Conservation (phyloP, 1,284 basidiomycete species). For the Taiwanofungus camphoratus region DNA sequence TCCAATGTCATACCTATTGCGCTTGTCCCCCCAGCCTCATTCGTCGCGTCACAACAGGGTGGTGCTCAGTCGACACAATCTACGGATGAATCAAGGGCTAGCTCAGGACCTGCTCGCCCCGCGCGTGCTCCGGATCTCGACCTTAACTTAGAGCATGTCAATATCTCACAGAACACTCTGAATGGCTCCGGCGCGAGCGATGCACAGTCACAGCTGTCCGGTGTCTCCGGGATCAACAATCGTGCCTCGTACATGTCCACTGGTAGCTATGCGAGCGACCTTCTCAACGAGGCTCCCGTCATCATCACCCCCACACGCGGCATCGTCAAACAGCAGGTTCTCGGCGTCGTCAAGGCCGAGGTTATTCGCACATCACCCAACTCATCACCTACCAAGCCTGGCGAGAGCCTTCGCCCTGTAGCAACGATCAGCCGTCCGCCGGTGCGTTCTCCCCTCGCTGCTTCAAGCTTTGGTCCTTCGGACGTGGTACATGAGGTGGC, state of each 20-base stretch:
- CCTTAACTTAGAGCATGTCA: conserved; percentile 59
- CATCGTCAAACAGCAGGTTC: conserved; percentile 56
- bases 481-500: conserved; percentile 53
- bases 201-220: conserved; percentile 49
- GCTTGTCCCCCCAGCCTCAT: conserved; percentile 58
- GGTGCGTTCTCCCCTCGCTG: conserved; percentile 60
- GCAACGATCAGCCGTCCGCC: conserved; percentile 32
- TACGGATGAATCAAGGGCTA: conserved; percentile 18
- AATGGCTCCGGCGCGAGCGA: conserved; percentile 35
- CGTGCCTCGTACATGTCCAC: conserved; percentile 68
- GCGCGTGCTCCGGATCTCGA: conserved; percentile 52
- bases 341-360: conserved; percentile 73
- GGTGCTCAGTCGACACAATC: conserved; percentile 28
- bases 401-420: conserved; percentile 34
- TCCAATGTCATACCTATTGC: conserved; percentile 84
- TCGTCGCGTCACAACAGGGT: conserved; percentile 25
- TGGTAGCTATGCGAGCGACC: conserved; percentile 69
- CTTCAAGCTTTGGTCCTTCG: conserved; percentile 65
- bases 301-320: conserved; percentile 68
- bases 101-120: conserved; percentile 47
- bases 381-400: conserved; percentile 26
- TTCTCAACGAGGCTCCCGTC: conserved; percentile 74
- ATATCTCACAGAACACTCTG: conserved; percentile 53
- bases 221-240: conserved; percentile 42
- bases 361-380: conserved; percentile 59